These are phyloP conservation scores for Colletotrichum tofieldiae DNA, from an alignment of 2,329 filamentous ascomycete species.

Conservation along the genomic window DNA sequence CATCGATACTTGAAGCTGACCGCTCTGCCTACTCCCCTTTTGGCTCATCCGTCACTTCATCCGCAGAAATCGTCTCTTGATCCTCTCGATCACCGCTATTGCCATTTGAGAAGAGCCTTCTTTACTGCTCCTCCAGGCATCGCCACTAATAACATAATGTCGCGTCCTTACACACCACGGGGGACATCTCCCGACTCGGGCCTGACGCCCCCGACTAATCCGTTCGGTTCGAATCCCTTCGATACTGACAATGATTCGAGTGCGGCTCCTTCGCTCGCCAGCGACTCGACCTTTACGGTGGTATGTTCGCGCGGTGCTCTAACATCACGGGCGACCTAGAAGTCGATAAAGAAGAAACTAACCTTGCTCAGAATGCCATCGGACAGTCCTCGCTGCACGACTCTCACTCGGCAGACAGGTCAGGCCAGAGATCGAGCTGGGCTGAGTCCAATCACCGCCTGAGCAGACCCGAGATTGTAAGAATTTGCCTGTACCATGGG, in stretches of 20 bases:
- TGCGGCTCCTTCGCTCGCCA: constrained; percentile 40
- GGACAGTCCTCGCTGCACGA: constrained; percentile 10
- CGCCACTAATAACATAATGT: constrained; percentile 36
- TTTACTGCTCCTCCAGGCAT: background rate
- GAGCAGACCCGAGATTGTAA: constrained; percentile 42
- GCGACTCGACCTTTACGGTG: constrained; percentile 44
- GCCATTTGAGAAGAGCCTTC: background rate
- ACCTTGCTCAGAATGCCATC: constrained; percentile 37
- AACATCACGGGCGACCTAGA: background rate
- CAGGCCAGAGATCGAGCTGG: constrained; percentile 36
- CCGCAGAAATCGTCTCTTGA: background rate
- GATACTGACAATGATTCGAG: constrained; percentile 44
- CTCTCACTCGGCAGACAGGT: background rate
- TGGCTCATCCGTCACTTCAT: background rate
- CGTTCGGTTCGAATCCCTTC: constrained; percentile 43
- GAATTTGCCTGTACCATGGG: background rate
- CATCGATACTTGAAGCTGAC: constrained; percentile 7
- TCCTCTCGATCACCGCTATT: background rate
- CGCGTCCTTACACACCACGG: constrained; percentile 31
- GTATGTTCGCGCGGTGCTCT: constrained; percentile 20
- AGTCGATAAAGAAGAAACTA: background rate
- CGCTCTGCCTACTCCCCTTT: constrained; percentile 1
- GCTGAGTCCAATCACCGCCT: constrained; percentile 34
- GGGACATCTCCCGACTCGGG: constrained; percentile 27
- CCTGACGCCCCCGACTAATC: constrained; percentile 38